Base-by-base conservation (phyloP, 2,329 filamentous ascomycete species). In the Talaromyces atroroseus region DNA sequence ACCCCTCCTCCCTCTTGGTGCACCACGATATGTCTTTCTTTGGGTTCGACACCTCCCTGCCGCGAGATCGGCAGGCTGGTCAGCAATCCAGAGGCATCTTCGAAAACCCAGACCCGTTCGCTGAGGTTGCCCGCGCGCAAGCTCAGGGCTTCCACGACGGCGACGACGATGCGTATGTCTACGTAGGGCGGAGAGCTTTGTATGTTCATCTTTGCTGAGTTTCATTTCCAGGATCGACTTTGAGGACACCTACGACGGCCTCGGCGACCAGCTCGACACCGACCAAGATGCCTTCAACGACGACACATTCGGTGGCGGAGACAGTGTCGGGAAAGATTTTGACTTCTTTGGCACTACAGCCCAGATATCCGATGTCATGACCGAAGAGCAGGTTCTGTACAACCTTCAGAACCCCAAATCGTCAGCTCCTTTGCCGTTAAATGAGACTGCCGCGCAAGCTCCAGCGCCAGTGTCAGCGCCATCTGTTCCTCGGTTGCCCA, bases 271-370 rank as follows among this genome's bases (percentile, higher is more conserved):
- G 71, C 85, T 99, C 36, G 87, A 96, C 66, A 92, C 99, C 70
- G 87, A 89, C 20, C 89, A 92, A 67, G 94, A 99, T 78, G 90
- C 83, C 51, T 90, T 96, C 80, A 99, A 99, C 73, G 90, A 97
- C 66, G 94, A 97, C 70, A 99, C 94, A 1, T 99, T 99, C 69
- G 89, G 83, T 58, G 74, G 73, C 38, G 73, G 78, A 11, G 47
- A 48, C 21, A 29, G 38, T 12, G 83, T 94, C 58, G 92, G 92
- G 68, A 95, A 89, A 71, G 92, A 99, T 73, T 97, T 97, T 66
- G 94, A 99, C 72, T 99, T 97, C 75, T 95, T 95, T 62, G 92
- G 92, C 42, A 86, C 89, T 67, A 99, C 94, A 6, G 92, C 92
- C 57, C 85, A 92, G 73, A 89, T 96, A 42, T 82, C 91, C 20